Base-by-base conservation (phyloP, 768 basidiomycete genomes). In the Xerocomellus chrysenteron region DNA sequence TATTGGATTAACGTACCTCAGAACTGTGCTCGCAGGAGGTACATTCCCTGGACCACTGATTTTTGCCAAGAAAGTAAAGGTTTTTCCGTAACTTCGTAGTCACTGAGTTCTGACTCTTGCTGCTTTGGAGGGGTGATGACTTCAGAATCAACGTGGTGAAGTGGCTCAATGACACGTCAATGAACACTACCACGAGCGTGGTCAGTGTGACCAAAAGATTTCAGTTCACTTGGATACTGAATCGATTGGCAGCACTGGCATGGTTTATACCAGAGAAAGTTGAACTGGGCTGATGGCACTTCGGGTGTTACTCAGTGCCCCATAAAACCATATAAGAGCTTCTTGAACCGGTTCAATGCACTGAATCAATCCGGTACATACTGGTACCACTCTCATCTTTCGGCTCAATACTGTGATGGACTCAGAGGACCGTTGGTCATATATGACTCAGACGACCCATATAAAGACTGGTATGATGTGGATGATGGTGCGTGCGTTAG, bases 101-200 rank as follows among this genome's bases (percentile, higher is more conserved):
- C 16, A 16, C 12, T 1, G 10, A 12, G 24, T 30, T 14, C 47
- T 39, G 41, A 39, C 14, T 24, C 43, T 24, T 11, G 13, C n/a
- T 45, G 36, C 40, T 56, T 26, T 73, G 68, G 6, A 46, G 70
- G 68, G 77, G 78, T 4, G 69, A 75, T 41, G 52, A 58, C 33
- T 76, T 81, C 55, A 52, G 56, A 28, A 61, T 85, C 37, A 79
- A 80, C 40, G 80, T 84, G 21, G 59, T 74, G 10, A 77, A 84
- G 55, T 21, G 60, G n/a, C 67, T 84, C 30, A 73, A 66, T 2
- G 78, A 84, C 35, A 65, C 66, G 1, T 70, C 77, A 0, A 82
- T 85, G 83, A 57, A 76, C 32, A 74, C 73, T 41, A 71, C 68
- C 6, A 85, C 84, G 11, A 80, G 76, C 35, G 77, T 85, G 33